Evolutionary conservation across 345 rosid species (phyloP).

Genomic region (Gossypium bickii): DNA sequence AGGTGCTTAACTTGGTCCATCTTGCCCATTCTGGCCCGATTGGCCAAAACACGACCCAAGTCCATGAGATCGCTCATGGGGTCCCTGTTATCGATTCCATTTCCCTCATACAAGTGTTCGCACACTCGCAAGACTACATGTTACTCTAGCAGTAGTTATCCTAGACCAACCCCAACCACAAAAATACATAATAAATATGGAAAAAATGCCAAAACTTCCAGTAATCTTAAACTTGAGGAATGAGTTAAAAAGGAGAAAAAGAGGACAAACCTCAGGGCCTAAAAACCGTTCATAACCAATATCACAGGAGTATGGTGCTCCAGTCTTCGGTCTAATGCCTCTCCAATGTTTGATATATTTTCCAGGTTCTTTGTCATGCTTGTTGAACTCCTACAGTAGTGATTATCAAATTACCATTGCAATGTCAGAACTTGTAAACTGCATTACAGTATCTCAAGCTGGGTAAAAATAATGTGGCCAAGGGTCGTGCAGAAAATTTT

Average conservation of each 20-base stretch:
- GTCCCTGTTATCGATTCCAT: no score
- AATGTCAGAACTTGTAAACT: neutral
- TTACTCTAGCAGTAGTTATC: conserved; percentile 8
- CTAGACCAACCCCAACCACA: neutral
- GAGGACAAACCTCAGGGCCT: conserved; percentile 88
- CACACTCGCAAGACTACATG: no score
- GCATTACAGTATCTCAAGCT: neutral
- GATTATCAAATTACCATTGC: conserved; percentile 5
- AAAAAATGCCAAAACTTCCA: neutral
- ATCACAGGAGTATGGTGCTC: conserved; percentile 95
- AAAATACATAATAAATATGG: neutral
- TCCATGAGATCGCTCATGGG: no score
- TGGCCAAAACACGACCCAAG: no score
- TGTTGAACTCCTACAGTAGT: conserved; percentile 65
- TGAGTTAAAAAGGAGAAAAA: conserved; percentile 9
- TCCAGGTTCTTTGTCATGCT: conserved; percentile 93
- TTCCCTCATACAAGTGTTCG: no score
- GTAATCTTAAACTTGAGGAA: neutral
- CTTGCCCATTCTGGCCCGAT: no score
- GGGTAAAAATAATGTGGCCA: neutral
- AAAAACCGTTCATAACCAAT: conserved; percentile 95
- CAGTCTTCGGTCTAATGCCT: conserved; percentile 94
- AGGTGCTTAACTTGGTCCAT: neutral
- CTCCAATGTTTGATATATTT: conserved; percentile 88
- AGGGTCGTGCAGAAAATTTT: no score